Conservation (phyloP, 345 rosid genomes). For the Crucihimalaya himalaica region DNA sequence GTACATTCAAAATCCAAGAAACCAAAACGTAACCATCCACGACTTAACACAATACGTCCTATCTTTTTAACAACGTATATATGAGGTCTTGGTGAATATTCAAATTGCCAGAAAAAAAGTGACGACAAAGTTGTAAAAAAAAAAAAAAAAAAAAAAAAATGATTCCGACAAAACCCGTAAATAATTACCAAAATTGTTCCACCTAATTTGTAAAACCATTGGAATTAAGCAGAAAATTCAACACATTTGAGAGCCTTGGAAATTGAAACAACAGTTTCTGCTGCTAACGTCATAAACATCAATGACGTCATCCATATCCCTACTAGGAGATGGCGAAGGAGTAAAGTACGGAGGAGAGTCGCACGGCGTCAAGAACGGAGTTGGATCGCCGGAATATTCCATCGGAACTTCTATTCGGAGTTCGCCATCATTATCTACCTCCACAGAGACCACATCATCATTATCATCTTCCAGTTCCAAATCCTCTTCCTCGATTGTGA, state of each 20-base stretch:
- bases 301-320: slow-evolving; percentile 30
- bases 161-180: not conserved
- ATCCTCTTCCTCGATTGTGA: slow-evolving; percentile 40
- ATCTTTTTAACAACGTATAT: no score
- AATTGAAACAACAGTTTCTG: slow-evolving; percentile 4
- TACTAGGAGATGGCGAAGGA: slow-evolving; percentile 42
- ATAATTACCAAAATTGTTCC: not conserved
- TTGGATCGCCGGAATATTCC: slow-evolving; percentile 32
- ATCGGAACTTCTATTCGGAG: slow-evolving; percentile 1
- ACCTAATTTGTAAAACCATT: slow-evolving; percentile 2
- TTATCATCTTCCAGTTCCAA: slow-evolving; percentile 24
- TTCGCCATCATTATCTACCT: not conserved
- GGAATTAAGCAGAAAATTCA: not conserved
- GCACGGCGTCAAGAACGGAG: slow-evolving; percentile 42
- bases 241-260: slow-evolving; percentile 18
- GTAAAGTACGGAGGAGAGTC: slow-evolving; percentile 40
- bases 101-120: not conserved
- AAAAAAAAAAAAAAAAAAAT: not conserved
- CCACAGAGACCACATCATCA: slow-evolving; percentile 6
- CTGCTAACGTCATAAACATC: slow-evolving; percentile 21
- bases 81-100: not conserved
- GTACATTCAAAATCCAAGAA: not conserved
- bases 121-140: not conserved
- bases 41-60: not conserved
- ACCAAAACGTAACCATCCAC: not conserved